Evolutionary conservation across 306 rosid species (phyloP).

Genomic region (Prunus salicina): DNA sequence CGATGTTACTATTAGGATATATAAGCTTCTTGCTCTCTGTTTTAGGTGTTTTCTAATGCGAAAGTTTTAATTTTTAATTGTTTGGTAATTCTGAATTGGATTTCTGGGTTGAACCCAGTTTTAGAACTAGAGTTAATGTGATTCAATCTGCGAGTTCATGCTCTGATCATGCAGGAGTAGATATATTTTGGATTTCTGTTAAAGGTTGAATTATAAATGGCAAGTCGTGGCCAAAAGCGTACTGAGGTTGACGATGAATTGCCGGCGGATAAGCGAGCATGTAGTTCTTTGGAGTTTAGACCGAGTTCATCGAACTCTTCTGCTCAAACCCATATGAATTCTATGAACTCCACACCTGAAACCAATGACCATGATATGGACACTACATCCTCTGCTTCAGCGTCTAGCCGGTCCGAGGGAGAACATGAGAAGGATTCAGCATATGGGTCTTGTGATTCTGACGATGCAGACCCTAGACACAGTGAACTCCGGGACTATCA

Average conservation of each 20-base stretch:
- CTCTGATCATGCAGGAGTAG: conserved; percentile 39
- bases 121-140: not conserved
- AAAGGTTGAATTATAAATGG: conserved; percentile 51
- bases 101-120: conserved; percentile 8
- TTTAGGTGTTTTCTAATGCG: not conserved
- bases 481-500: conserved; percentile 62
- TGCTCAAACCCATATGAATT: conserved; percentile 48
- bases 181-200: conserved; percentile 24
- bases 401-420: conserved; percentile 78
- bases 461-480: conserved; percentile 74
- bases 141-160: not conserved
- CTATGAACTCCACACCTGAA: conserved; percentile 46
- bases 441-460: conserved; percentile 92
- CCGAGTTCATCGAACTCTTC: conserved; percentile 82
- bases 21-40: not conserved
- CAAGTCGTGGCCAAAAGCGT: conserved; percentile 87
- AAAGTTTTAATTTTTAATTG: not conserved
- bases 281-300: conserved; percentile 83
- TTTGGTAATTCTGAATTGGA: not conserved
- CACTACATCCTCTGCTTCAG: conserved; percentile 86
- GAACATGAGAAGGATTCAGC: conserved; percentile 83
- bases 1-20: not conserved
- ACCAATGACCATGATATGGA: conserved; percentile 81
- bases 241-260: conserved; percentile 73
- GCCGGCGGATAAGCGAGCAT: conserved; percentile 88